Percentiles rank a stretch among this genome's conserved stretches.
phyloP scores from a whole-genome alignment of 108 stramenopile genomes.

The Cyclotella cryptica region DNA sequence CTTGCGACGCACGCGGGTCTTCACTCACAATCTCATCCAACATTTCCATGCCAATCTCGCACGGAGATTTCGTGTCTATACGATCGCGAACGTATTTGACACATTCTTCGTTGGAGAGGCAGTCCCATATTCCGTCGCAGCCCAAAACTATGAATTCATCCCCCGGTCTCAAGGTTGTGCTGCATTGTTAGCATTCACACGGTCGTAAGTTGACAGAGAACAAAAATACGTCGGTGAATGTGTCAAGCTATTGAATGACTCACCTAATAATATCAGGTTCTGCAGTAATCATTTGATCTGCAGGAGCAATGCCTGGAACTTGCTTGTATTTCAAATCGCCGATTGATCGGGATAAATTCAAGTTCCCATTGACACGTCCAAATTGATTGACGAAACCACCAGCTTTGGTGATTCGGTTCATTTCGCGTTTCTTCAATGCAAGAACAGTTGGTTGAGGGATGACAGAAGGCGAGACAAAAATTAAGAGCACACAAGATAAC shows the following conservation, averaged over 20 bases:
- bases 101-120: slow-evolving; percentile 90
- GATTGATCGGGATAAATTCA: slow-evolving; percentile 94
- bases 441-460: not conserved
- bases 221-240: not conserved
- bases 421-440: slow-evolving; percentile 60
- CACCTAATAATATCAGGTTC: slow-evolving; percentile 91
- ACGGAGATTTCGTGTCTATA: slow-evolving; percentile 68
- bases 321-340: slow-evolving; percentile 98
- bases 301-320: slow-evolving; percentile 71
- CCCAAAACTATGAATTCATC: slow-evolving; percentile 95
- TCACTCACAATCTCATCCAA: slow-evolving; percentile 84
- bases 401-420: slow-evolving; percentile 77
- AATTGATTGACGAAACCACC: slow-evolving; percentile 96
- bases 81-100: slow-evolving; percentile 89
- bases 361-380: slow-evolving; percentile 96
- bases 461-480: no score
- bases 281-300: slow-evolving; percentile 90
- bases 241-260: slow-evolving; percentile 18
- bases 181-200: slow-evolving; percentile 1
- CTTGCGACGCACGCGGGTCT: slow-evolving; percentile 89
- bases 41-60: slow-evolving; percentile 82
- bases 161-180: slow-evolving; percentile 50
- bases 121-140: slow-evolving; percentile 99
- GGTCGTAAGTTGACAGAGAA: not conserved
- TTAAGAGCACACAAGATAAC: not conserved